Conservation (phyloP, 371 early-diverging fungal genomes). For the Actinomucor elegans region DNA sequence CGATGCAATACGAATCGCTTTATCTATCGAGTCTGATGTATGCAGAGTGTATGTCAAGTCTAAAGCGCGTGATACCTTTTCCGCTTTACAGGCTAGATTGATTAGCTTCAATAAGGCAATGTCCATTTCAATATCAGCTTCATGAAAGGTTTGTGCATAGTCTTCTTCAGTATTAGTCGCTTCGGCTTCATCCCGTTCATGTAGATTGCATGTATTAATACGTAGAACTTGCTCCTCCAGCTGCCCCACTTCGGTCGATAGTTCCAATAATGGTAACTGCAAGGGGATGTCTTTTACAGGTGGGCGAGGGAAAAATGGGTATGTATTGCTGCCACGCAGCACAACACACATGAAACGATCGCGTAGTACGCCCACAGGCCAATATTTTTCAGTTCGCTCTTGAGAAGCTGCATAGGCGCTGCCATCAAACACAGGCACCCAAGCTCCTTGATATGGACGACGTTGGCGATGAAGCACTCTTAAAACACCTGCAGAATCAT, state of each 20-base stretch:
- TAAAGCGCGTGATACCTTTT: slow-evolving; percentile 70
- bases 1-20: slow-evolving; percentile 79
- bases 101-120: slow-evolving; percentile 74
- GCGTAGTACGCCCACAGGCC: slow-evolving; percentile 76
- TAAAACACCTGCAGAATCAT: slow-evolving; percentile 69
- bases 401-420: slow-evolving; percentile 20
- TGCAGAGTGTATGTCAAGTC: slow-evolving; percentile 70
- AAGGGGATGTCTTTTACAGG: slow-evolving; percentile 71
- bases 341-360: slow-evolving; percentile 64
- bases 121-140: slow-evolving; percentile 71
- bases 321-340: slow-evolving; percentile 47
- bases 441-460: slow-evolving; percentile 59
- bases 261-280: slow-evolving; percentile 62
- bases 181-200: slow-evolving; percentile 53
- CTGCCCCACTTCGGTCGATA: slow-evolving; percentile 37
- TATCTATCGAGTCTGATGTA: slow-evolving; percentile 64
- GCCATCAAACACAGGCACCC: slow-evolving; percentile 79
- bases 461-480: slow-evolving; percentile 60
- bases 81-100: slow-evolving; percentile 74
- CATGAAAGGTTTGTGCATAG: slow-evolving; percentile 35
- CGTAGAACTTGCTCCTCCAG: slow-evolving; percentile 65
- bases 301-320: slow-evolving; percentile 81
- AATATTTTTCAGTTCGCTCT: slow-evolving; percentile 55
- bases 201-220: slow-evolving; percentile 42
- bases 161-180: slow-evolving; percentile 44